phyloP scores from a whole-genome alignment of 805 yeast species.

The Vanderwaltozyma tropicalis region DNA sequence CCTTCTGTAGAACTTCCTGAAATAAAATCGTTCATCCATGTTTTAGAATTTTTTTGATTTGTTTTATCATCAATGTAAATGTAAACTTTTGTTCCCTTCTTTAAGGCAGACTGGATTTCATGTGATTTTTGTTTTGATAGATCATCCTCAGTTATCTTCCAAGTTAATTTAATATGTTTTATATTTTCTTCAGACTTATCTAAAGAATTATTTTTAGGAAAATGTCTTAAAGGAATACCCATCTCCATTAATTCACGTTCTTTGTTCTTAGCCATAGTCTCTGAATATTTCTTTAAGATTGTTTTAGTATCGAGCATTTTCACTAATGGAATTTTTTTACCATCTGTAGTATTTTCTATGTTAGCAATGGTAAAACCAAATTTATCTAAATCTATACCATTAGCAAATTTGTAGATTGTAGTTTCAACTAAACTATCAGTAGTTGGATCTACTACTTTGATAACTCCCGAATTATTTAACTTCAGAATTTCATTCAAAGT shows the following conservation, averaged over 20 bases:
- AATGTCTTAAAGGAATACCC: slow-evolving; percentile 12
- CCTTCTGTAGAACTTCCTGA: slow-evolving; percentile 5
- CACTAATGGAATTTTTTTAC: slow-evolving; percentile 15
- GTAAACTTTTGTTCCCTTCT: slow-evolving; percentile 35
- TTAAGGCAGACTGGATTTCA: slow-evolving; percentile 38
- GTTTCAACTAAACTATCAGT: slow-evolving; percentile 13
- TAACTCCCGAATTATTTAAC: slow-evolving; percentile 17
- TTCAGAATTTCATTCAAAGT: slow-evolving; percentile 13
- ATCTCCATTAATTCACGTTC: slow-evolving; percentile 16
- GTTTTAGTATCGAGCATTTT: slow-evolving; percentile 18
- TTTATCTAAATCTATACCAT: slow-evolving; percentile 18
- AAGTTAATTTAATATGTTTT: slow-evolving; percentile 42
- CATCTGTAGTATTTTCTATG: slow-evolving; percentile 11
- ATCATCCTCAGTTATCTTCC: slow-evolving; percentile 49
- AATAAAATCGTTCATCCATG: slow-evolving; percentile 23
- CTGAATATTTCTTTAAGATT: slow-evolving; percentile 22
- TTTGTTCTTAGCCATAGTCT: slow-evolving; percentile 19
- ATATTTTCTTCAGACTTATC: slow-evolving; percentile 23
- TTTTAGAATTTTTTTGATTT: slow-evolving; percentile 8
- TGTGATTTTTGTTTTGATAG: slow-evolving; percentile 41
- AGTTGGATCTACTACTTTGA: slow-evolving; percentile 15
- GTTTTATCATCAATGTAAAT: slow-evolving; percentile 34
- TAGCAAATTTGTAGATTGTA: slow-evolving; percentile 17
- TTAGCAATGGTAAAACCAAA: slow-evolving; percentile 20
- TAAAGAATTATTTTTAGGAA: too few relatives aligned